These are phyloP conservation scores for Coemansia sp. DNA, from an alignment of 192 early-diverging fungal species.

Conservation along the genomic window DNA sequence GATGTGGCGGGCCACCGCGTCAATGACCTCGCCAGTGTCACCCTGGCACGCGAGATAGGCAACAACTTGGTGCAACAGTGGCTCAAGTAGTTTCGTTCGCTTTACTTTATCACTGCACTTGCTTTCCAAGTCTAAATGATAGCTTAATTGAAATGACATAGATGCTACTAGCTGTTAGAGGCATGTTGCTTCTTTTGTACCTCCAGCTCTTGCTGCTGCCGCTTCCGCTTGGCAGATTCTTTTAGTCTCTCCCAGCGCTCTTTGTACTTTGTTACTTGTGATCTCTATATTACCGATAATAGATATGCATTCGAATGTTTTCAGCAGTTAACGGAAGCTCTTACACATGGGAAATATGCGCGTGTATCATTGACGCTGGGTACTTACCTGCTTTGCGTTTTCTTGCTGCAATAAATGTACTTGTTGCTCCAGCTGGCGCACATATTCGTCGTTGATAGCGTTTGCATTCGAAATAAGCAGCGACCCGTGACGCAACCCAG, in stretches of 20 bases:
- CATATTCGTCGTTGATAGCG: conserved; percentile 6
- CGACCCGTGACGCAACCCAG: conserved; percentile 14
- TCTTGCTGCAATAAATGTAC: conserved; percentile 34
- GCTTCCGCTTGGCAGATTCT: conserved; percentile 54
- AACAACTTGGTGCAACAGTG: conserved; percentile 22
- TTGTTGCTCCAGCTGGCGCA: conserved; percentile 37
- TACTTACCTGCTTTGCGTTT: conserved; percentile 44
- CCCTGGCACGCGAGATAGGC: conserved; percentile 19
- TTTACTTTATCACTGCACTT: too few relatives aligned
- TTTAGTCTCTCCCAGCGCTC: conserved; percentile 56
- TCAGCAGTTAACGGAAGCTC: background rate
- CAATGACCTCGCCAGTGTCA: conserved; percentile 23
- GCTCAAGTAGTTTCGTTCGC: conserved; percentile 11
- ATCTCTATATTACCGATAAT: conserved; percentile 15
- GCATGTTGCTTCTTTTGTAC: conserved; percentile 2
- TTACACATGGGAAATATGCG: background rate
- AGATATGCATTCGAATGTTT: background rate
- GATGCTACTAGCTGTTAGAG: background rate
- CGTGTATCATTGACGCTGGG: background rate
- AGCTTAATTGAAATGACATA: background rate
- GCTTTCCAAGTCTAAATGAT: background rate
- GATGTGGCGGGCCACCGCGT: conserved; percentile 8
- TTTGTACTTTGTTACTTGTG: conserved; percentile 48
- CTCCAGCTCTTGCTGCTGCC: conserved; percentile 41
- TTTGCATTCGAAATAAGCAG: background rate